Conservation (phyloP, 495 filamentous ascomycete species). For the Hyaloscypha bicolor region DNA sequence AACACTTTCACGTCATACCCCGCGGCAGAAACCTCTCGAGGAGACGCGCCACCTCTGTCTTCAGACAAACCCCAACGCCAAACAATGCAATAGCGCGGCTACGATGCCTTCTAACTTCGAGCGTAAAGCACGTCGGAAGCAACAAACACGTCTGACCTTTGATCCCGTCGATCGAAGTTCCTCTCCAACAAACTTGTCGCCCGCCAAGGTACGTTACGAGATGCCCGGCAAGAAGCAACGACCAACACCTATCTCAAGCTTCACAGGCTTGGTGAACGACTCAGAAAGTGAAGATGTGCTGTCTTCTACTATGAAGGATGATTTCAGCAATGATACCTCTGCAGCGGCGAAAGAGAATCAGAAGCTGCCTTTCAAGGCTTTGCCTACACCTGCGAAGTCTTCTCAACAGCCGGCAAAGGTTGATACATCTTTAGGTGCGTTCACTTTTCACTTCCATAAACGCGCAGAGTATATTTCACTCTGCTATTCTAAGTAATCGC, state of each 20-base stretch:
- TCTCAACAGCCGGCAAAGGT: not conserved
- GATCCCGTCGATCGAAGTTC: conserved; percentile 18
- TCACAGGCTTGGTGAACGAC: not conserved
- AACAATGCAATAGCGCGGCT: not conserved
- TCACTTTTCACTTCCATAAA: not conserved
- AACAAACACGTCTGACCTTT: conserved; percentile 29
- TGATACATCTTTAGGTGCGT: not conserved
- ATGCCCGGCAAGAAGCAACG: conserved; percentile 10
- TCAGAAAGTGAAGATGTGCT: conserved; percentile 23
- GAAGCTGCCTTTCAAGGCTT: conserved; percentile 13
- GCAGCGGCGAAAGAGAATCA: not conserved
- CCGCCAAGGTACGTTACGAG: conserved; percentile 26
- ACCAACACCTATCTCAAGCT: not conserved
- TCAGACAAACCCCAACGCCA: not conserved
- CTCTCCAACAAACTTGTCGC: conserved; percentile 13
- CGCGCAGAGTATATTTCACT: too few species aligned
- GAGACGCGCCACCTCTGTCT: not conserved
- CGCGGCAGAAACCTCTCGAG: not conserved
- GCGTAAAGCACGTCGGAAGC: conserved; percentile 20
- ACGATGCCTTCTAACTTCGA: conserved; percentile 27
- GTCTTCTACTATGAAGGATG: not conserved
- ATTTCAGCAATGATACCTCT: not conserved
- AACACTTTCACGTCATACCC: not conserved
- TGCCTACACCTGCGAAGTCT: conserved; percentile 17
- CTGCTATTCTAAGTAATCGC: not conserved